These are phyloP conservation scores for Termitomyces sp. DNA, from an alignment of 768 basidiomycete genomes.

Conservation along the genomic window DNA sequence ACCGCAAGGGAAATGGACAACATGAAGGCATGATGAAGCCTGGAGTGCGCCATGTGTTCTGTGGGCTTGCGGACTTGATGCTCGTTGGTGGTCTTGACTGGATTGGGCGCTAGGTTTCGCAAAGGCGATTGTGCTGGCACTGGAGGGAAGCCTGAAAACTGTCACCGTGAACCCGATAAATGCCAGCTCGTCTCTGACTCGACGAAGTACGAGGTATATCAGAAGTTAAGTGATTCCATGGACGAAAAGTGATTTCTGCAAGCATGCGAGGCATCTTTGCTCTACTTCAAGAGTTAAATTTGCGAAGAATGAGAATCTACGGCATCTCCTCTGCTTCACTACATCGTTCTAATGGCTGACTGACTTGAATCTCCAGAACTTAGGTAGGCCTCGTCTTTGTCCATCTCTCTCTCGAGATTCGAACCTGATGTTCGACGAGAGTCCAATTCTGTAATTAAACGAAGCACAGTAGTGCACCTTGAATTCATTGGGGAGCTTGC, in stretches of 20 bases:
- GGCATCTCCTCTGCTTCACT: constrained; percentile 35
- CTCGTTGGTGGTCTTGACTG: constrained; percentile 43
- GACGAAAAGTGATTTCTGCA: constrained; percentile 79
- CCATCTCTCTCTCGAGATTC: constrained; percentile 59
- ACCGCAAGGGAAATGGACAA: constrained; percentile 72
- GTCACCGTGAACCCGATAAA: constrained; percentile 59
- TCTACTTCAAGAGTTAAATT: constrained; percentile 49
- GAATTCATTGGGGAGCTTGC: constrained; percentile 48
- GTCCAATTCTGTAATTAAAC: constrained; percentile 39
- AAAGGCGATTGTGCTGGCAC: constrained; percentile 47
- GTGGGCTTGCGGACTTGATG: constrained; percentile 53
- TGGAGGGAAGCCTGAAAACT: constrained; percentile 69
- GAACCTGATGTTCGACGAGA: constrained; percentile 48
- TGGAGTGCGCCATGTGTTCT: constrained; percentile 54
- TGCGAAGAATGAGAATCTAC: constrained; percentile 44
- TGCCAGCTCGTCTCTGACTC: constrained; percentile 42
- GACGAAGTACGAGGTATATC: constrained; percentile 81
- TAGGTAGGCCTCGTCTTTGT: constrained; percentile 66
- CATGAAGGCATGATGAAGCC: too few relatives aligned
- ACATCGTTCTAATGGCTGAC: background rate
- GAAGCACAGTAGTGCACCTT: constrained; percentile 36
- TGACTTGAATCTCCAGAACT: constrained; percentile 30
- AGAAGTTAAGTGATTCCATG: constrained; percentile 55
- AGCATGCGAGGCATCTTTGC: constrained; percentile 49
- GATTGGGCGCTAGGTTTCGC: constrained; percentile 50